A percentile compares a stretch with the other conserved stretches of the same genome.
These are phyloP conservation scores for Pseudogymnoascus sp. DNA, from an alignment of 2,329 filamentous ascomycete species.

Conservation along the genomic window DNA sequence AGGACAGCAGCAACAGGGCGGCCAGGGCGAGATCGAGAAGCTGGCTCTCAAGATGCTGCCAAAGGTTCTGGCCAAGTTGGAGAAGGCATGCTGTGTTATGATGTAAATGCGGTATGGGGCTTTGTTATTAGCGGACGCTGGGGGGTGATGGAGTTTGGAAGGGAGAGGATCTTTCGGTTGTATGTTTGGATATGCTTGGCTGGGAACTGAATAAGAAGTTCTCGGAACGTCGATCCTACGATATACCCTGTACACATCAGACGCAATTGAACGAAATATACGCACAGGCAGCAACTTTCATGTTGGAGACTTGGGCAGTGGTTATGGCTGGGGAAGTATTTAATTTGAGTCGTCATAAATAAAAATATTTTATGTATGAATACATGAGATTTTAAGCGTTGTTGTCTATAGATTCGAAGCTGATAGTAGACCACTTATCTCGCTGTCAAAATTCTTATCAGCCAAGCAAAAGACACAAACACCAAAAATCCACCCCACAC, in stretches of 20 bases:
- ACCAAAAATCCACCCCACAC: background rate
- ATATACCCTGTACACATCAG: background rate
- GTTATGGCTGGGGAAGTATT: background rate
- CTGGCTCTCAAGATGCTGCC: constrained; percentile 3
- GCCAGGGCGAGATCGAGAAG: background rate
- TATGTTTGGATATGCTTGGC: background rate
- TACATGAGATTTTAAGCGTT: background rate
- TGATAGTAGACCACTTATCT: background rate
- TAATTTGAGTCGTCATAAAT: background rate
- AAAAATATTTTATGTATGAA: background rate
- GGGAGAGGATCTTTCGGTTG: background rate
- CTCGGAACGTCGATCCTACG: background rate
- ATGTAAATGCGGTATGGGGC: constrained; percentile 8
- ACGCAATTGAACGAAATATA: background rate
- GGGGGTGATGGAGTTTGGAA: background rate
- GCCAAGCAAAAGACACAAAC: background rate
- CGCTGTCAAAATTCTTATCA: background rate
- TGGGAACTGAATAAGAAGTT: background rate
- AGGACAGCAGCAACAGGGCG: constrained; percentile 31
- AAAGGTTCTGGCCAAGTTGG: constrained; percentile 3
- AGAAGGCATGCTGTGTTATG: constrained; percentile 10
- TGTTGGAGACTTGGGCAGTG: background rate
- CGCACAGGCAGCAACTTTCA: background rate
- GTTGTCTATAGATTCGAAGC: background rate
- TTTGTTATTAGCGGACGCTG: background rate